Conservation (phyloP, 768 basidiomycete species). For the Kockovaella imperatae region DNA sequence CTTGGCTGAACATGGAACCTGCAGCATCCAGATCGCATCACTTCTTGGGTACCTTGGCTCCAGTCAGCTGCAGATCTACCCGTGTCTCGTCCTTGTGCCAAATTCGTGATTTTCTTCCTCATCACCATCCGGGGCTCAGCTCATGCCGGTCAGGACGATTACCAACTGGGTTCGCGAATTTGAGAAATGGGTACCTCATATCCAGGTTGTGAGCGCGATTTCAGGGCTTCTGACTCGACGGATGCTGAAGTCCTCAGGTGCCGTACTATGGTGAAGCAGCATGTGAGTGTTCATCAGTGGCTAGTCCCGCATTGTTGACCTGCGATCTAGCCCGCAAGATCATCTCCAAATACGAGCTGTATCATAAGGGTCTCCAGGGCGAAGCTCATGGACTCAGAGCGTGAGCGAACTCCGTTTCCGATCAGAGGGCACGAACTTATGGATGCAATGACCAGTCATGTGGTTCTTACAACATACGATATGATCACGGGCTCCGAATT, state of each 20-base stretch:
- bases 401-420: conserved; percentile 18
- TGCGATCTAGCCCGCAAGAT: conserved; percentile 57
- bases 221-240: background rate
- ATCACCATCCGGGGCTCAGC: conserved; percentile 1
- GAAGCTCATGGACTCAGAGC: conserved; percentile 44
- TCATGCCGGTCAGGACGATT: conserved; percentile 52
- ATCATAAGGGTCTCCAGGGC: conserved; percentile 49
- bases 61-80: conserved; percentile 56
- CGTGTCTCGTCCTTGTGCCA: conserved; percentile 84
- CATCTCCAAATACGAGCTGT: conserved; percentile 73
- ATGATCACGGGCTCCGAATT: conserved; percentile 66
- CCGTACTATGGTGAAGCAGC: conserved; percentile 70
- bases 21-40: conserved; percentile 84
- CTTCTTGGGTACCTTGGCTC: conserved; percentile 63
- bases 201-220: conserved; percentile 48
- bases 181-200: conserved; percentile 58
- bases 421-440: background rate
- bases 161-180: conserved; percentile 92
- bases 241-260: conserved; percentile 29
- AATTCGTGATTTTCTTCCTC: conserved; percentile 60
- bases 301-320: conserved; percentile 26
- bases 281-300: conserved; percentile 46
- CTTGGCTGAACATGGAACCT: conserved; percentile 55
- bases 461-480: conserved; percentile 89
- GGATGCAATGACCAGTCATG: conserved; percentile 63